phyloP scores from a whole-genome alignment of 306 rosid species.

The Potentilla sterilis region DNA sequence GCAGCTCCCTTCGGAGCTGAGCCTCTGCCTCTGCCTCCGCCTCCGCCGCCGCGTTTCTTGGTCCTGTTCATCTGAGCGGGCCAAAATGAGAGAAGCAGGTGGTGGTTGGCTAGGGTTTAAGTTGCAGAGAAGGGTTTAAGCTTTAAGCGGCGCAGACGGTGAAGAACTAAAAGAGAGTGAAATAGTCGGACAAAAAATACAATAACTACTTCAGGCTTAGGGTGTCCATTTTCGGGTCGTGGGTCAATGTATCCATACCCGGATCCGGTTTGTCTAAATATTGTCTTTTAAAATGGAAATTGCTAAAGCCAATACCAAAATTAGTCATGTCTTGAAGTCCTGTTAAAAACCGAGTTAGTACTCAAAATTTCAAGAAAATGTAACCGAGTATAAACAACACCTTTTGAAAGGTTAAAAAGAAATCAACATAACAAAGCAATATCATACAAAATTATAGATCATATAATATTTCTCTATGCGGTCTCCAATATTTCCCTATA shows the following conservation, averaged over 20 bases:
- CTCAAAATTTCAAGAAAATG: too few relatives aligned
- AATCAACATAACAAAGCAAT: too few relatives aligned
- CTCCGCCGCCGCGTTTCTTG: slow-evolving; percentile 21
- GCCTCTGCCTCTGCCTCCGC: slow-evolving; percentile 36
- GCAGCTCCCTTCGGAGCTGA: slow-evolving; percentile 8
- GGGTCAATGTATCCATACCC: background rate
- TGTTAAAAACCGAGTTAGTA: too few relatives aligned
- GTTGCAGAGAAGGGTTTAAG: slow-evolving; percentile 1
- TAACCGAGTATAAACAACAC: too few relatives aligned
- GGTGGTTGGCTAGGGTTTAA: slow-evolving; percentile 16
- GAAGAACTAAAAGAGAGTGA: background rate
- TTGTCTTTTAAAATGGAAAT: too few relatives aligned
- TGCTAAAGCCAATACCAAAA: too few relatives aligned
- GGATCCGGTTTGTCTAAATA: background rate
- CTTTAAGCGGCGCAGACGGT: slow-evolving; percentile 5
- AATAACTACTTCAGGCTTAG: background rate
- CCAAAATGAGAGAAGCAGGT: background rate
- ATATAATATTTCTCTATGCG: background rate
- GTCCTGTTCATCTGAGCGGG: slow-evolving; percentile 36
- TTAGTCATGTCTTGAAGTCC: too few relatives aligned
- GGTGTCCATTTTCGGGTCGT: slow-evolving; percentile 10
- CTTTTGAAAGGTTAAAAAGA: too few relatives aligned
- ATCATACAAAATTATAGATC: background rate
- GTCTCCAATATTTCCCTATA: background rate
- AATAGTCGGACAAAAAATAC: background rate